These are phyloP conservation scores for Globisporangium abappressorium DNA, from an alignment of 352 stramenopile species.

Conservation along the genomic window DNA sequence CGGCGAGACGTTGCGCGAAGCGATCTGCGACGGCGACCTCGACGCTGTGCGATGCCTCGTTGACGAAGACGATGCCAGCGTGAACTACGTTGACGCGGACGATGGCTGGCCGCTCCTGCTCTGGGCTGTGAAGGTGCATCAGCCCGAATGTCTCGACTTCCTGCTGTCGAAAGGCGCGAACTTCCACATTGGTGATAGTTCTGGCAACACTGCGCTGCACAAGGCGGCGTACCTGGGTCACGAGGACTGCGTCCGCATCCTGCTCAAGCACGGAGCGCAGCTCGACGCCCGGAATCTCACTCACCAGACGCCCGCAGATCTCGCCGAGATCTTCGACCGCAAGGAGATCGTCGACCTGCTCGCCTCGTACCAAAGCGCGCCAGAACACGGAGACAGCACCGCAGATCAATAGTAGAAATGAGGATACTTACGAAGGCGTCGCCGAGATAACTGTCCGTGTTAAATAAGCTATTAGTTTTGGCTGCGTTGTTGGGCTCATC, in stretches of 20 bases:
- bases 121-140: conserved; percentile 40
- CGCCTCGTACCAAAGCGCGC: neutral
- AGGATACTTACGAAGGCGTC: neutral
- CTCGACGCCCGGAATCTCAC: conserved; percentile 25
- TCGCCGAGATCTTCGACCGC: conserved; percentile 41
- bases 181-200: conserved; percentile 30
- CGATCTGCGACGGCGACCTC: conserved; percentile 36
- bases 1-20: conserved; percentile 36
- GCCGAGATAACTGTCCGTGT: neutral
- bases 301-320: conserved; percentile 32
- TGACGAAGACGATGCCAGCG: conserved; percentile 22
- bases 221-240: conserved; percentile 45
- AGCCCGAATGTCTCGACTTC: conserved; percentile 25
- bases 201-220: conserved; percentile 43
- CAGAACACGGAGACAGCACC: neutral
- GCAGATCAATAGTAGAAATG: neutral
- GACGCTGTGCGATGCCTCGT: conserved; percentile 20
- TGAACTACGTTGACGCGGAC: conserved; percentile 42
- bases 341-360: conserved; percentile 32
- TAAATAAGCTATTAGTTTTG: neutral
- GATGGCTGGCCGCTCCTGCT: conserved; percentile 39
- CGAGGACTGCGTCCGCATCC: conserved; percentile 26
- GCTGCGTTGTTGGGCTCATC: neutral
- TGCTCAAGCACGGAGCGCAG: conserved; percentile 30
- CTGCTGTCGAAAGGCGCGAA: conserved; percentile 34